A percentile compares a stretch with the other conserved stretches of the same genome.
phyloP scores from a whole-genome alignment of 2,329 filamentous ascomycete genomes.

The Talaromyces sp. region DNA sequence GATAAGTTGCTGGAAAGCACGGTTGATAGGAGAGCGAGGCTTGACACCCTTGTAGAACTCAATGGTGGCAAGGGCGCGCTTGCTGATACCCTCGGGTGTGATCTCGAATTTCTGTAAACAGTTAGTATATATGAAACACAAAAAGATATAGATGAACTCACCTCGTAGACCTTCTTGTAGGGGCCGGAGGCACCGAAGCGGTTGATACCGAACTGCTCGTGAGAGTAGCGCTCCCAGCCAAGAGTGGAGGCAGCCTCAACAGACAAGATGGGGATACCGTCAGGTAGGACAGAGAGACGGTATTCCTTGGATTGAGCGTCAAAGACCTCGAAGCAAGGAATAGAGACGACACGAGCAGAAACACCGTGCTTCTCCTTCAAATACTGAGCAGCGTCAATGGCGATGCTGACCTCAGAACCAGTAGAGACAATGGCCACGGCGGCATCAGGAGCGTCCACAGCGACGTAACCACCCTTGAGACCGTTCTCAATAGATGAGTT shows the following conservation, averaged over 20 bases:
- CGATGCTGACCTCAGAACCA: slow-evolving; percentile 92
- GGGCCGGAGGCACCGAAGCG: slow-evolving; percentile 95
- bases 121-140: slow-evolving; percentile 35
- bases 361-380: slow-evolving; percentile 85
- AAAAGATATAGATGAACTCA: slow-evolving; percentile 38
- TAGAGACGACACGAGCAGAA: slow-evolving; percentile 85
- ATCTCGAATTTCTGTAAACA: slow-evolving; percentile 89
- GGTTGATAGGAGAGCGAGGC: slow-evolving; percentile 91
- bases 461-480: slow-evolving; percentile 92
- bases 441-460: slow-evolving; percentile 78
- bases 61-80: slow-evolving; percentile 86
- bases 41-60: slow-evolving; percentile 98
- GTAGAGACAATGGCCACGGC: slow-evolving; percentile 88
- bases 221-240: slow-evolving; percentile 98
- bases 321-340: slow-evolving; percentile 97
- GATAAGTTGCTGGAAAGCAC: slow-evolving; percentile 95
- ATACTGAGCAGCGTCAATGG: slow-evolving; percentile 86
- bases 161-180: slow-evolving; percentile 97
- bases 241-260: slow-evolving; percentile 97
- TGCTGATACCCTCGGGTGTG: slow-evolving; percentile 92
- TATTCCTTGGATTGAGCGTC: slow-evolving; percentile 93
- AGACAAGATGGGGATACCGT: slow-evolving; percentile 87
- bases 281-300: slow-evolving; percentile 84
- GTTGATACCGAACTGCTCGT: slow-evolving; percentile 99
- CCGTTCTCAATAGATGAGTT: slow-evolving; percentile 84